Conservation (phyloP, 805 yeast species). For the Schwanniomyces occidentalis region DNA sequence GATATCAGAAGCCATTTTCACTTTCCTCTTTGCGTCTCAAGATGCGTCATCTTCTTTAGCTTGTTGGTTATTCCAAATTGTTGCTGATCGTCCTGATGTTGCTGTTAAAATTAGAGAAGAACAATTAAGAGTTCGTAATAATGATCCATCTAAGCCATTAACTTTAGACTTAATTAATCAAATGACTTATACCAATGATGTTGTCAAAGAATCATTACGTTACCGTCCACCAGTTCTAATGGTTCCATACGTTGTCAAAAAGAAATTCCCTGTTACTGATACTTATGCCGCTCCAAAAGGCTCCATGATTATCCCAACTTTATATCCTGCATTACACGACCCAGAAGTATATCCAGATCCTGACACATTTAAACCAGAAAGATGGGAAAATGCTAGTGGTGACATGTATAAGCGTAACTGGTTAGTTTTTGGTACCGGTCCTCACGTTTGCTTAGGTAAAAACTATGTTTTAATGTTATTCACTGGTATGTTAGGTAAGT, state of each 20-base stretch:
- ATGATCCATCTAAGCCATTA: conserved; percentile 65
- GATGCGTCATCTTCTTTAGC: conserved; percentile 97
- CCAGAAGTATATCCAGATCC: conserved; percentile 96
- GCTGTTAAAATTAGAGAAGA: conserved; percentile 85
- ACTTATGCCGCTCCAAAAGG: conserved; percentile 94
- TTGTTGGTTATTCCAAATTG: conserved; percentile 96
- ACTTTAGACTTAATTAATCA: conserved; percentile 73
- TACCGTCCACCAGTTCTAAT: conserved; percentile 96
- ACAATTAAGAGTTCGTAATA: conserved; percentile 78
- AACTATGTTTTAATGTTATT: conserved; percentile 89
- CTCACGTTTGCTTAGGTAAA: conserved; percentile 95
- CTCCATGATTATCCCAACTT: conserved; percentile 92
- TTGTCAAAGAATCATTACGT: conserved; percentile 88
- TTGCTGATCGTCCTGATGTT: conserved; percentile 94
- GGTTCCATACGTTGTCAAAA: conserved; percentile 96
- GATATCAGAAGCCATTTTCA: conserved; percentile 94
- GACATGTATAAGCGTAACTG: conserved; percentile 81
- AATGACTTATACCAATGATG: conserved; percentile 88
- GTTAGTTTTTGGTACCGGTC: conserved; percentile 97
- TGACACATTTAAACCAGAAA: conserved; percentile 91
- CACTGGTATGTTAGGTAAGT: conserved; percentile 89
- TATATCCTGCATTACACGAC: conserved; percentile 95
- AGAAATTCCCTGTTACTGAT: conserved; percentile 78
- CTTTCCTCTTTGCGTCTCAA: conserved; percentile 95
- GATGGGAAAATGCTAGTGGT: conserved; percentile 89